Base-by-base conservation (phyloP, 2,329 filamentous ascomycete genomes). In the Claviceps lovelessii region DNA sequence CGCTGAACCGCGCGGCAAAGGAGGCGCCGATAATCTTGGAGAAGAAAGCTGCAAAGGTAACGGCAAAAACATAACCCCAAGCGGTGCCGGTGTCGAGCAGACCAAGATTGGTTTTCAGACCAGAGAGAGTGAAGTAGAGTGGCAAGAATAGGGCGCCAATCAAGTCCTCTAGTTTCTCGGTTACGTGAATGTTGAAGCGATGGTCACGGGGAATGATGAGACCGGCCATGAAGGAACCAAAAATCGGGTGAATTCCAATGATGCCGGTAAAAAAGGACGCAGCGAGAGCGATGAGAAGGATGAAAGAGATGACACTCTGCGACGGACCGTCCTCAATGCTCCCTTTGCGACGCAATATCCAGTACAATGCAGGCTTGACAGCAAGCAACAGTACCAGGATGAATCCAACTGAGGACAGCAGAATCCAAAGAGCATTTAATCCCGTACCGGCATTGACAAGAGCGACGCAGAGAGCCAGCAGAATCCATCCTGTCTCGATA, bases 221-320 rank as follows among this genome's bases (percentile, higher is more conserved):
- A 1, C 91, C 91, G 46, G 91, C 81, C 56, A 96, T 76, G 66
- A 97, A 97, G 3, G 86, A 90, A 46, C 91, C 91, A 63, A 97
- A 97, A 65, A 97, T 96, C 55, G 91, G 81, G 67, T 97, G 91
- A 1, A 96, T 84, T 49, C 91, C 91, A 64, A 97, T 95, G 57
- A 93, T 86, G 55, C 85, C 76, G 0, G 90, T 94, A 65, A 95
- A 95, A 74, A 90, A 95, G 5, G 90, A 78, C 0, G 88, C 93
- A 0, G 79, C 76, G 17, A 97, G 75, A 0, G 86, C 84, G 53
- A 96, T 76, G 35, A 96, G 72, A 4, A 96, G 71, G 0, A 90
- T 96, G 35, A 96, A 70, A 13, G 85, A 84, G 45, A 96, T 86
- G 62, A 95, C 85, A 5, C 81, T 79, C 66, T 96, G 90, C 3